Base-by-base conservation (phyloP, 108 stramenopile genomes). In the Cyclotella baltica region DNA sequence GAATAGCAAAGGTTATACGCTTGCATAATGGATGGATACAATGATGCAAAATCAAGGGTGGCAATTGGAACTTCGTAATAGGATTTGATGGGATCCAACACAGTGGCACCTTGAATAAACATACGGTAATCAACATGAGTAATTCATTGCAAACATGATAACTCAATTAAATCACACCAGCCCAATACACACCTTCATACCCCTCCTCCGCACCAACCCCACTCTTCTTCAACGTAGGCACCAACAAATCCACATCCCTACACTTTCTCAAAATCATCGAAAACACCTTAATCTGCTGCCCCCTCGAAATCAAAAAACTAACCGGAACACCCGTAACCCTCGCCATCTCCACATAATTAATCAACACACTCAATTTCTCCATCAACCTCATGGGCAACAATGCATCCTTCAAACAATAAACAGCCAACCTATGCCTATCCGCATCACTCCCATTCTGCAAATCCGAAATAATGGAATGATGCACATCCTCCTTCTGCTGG, bases 271-370 rank as follows among this genome's bases (percentile, higher is more conserved):
- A 77, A 76, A 99, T 93, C 99, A 99, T 99, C 71, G 87, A 88
- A 84, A 96, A 97, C 36, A 99, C 99, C 84, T 99, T 99, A 87
- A 99, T 99, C 88, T 99, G 99, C 86, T 99, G 98, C 6, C 99
- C 99, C 37, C 99, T 90, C 13, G 95, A 81, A 56, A 99, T 96
- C 36, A 99, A 78, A 70, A 97, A 99, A 47, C 87, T 90, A 82
- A 98, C 85, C 23, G 99, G 98, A 23, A 99, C 99, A 31, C 99
- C 99, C 2, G 98, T 98, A 62, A 99, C 99, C 68, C 99, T 93
- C 16, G 99, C 99, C 99, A 99, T 99, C 72, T 99, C 99, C 57
- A 99, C 83, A 91, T 98, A 98, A 88, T 99, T 99, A 37, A 99
- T 95, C 36, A 99, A 80, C 8, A 98, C 97, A 72, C 93, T 90